phyloP scores from a whole-genome alignment of 192 early-diverging fungal genomes.

The Paraglomus brasilianum region DNA sequence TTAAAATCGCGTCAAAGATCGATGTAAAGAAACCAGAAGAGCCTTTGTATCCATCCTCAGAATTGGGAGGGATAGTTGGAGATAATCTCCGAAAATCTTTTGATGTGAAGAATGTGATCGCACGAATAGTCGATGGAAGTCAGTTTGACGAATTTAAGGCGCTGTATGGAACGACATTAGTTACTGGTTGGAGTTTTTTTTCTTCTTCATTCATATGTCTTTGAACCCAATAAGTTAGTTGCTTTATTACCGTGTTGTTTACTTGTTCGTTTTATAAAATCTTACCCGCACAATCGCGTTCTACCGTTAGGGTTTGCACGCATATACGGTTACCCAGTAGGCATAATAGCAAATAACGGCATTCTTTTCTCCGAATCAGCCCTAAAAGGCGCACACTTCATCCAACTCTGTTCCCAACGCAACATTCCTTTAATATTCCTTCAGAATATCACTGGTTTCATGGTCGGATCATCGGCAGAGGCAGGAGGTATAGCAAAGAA shows the following conservation, averaged over 20 bases:
- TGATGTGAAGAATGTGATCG: conserved; percentile 90
- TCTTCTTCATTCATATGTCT: too few relatives aligned
- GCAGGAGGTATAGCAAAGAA: conserved; percentile 97
- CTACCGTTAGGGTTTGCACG: conserved; percentile 85
- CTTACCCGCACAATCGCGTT: too few relatives aligned
- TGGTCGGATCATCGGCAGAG: conserved; percentile 93
- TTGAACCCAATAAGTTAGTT: too few relatives aligned
- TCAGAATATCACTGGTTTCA: conserved; percentile 97
- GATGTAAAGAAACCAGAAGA: conserved; percentile 58
- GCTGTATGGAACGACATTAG: conserved; percentile 83
- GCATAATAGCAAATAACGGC: conserved; percentile 95
- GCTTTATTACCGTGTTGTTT: too few relatives aligned
- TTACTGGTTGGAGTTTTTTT: conserved; percentile 60
- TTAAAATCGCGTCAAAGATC: too few relatives aligned
- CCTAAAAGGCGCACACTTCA: conserved; percentile 94
- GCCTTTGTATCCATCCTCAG: conserved; percentile 77
- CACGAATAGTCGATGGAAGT: conserved; percentile 92
- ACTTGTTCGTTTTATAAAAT: too few relatives aligned
- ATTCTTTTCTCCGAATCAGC: conserved; percentile 93
- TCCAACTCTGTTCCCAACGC: conserved; percentile 88
- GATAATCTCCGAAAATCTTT: conserved; percentile 86
- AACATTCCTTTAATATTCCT: conserved; percentile 88
- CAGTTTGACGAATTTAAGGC: conserved; percentile 93
- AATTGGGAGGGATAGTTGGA: conserved; percentile 92
- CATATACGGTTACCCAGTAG: conserved; percentile 87